A percentile compares a stretch with the other conserved stretches of the same genome.
phyloP scores from a whole-genome alignment of 352 stramenopile genomes.

The Phytophthora hibernalis region DNA sequence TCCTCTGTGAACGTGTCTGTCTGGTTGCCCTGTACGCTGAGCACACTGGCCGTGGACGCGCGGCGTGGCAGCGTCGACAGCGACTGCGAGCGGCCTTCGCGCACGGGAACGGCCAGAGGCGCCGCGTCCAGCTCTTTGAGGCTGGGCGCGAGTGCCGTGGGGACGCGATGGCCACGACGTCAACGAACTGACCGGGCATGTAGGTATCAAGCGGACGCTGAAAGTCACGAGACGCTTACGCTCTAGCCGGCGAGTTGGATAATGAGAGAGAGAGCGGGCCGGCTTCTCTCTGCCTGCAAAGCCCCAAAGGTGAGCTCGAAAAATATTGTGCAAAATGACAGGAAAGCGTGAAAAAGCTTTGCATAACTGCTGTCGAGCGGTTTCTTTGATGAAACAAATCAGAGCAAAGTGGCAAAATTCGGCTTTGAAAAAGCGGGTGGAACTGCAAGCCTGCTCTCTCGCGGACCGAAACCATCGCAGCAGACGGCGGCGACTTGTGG shows the following conservation, averaged over 20 bases:
- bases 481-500: conserved; percentile 31
- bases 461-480: conserved; percentile 1
- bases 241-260: conserved; percentile 31
- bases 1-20: conserved; percentile 31
- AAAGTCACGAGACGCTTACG: conserved; percentile 20
- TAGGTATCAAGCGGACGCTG: neutral
- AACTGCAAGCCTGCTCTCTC: conserved; percentile 41
- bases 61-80: conserved; percentile 38
- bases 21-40: conserved; percentile 20
- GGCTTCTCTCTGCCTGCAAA: neutral
- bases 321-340: conserved; percentile 34
- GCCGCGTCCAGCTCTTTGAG: conserved; percentile 30
- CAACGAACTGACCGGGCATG: conserved; percentile 42
- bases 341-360: conserved; percentile 29
- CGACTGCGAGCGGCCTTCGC: conserved; percentile 52
- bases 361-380: conserved; percentile 33
- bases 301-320: conserved; percentile 11
- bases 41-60: conserved; percentile 39
- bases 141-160: conserved; percentile 31
- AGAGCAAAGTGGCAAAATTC: conserved; percentile 31
- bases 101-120: conserved; percentile 30
- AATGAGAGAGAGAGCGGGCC: conserved; percentile 41
- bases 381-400: conserved; percentile 40
- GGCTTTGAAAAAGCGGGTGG: conserved; percentile 35
- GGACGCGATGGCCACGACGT: conserved; percentile 32